phyloP scores from a whole-genome alignment of 257 asterid genomes.

The Plantago elongata region DNA sequence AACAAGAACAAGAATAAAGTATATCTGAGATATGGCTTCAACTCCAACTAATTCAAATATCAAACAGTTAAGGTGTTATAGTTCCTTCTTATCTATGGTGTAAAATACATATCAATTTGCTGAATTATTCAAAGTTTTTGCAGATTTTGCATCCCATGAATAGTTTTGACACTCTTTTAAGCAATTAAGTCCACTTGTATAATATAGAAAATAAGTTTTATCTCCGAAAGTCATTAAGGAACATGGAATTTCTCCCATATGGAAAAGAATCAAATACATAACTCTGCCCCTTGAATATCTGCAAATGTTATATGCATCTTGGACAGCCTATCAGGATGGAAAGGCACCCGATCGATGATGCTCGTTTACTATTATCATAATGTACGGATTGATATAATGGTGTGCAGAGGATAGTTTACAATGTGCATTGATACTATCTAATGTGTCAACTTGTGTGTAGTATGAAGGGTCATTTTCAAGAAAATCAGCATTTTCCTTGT shows the following conservation, averaged over 20 bases:
- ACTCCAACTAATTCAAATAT: conserved; percentile 11
- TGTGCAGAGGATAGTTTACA: background rate
- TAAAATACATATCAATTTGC: conserved; percentile 13
- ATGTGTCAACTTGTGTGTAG: conserved; percentile 36
- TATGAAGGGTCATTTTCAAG: conserved; percentile 35
- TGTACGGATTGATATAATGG: conserved; percentile 14
- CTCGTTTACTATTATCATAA: background rate
- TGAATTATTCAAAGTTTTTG: conserved; percentile 15
- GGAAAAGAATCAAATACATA: conserved; percentile 34
- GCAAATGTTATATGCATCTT: conserved; percentile 24
- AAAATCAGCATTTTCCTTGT: conserved; percentile 30
- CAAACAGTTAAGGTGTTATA: conserved; percentile 5
- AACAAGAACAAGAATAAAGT: conserved; percentile 27
- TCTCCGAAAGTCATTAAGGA: conserved; percentile 16
- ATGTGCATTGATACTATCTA: conserved; percentile 4
- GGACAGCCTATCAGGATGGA: conserved; percentile 10
- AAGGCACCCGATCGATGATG: background rate
- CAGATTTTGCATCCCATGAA: conserved; percentile 11
- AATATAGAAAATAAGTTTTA: background rate
- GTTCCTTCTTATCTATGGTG: conserved; percentile 17
- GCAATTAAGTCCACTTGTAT: conserved; percentile 17
- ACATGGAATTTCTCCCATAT: conserved; percentile 18
- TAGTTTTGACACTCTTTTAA: conserved; percentile 14
- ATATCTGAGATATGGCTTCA: conserved; percentile 4
- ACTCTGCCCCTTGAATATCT: conserved; percentile 24